Conservation (phyloP, 2,329 filamentous ascomycete genomes). For the Aspergillus sp. region DNA sequence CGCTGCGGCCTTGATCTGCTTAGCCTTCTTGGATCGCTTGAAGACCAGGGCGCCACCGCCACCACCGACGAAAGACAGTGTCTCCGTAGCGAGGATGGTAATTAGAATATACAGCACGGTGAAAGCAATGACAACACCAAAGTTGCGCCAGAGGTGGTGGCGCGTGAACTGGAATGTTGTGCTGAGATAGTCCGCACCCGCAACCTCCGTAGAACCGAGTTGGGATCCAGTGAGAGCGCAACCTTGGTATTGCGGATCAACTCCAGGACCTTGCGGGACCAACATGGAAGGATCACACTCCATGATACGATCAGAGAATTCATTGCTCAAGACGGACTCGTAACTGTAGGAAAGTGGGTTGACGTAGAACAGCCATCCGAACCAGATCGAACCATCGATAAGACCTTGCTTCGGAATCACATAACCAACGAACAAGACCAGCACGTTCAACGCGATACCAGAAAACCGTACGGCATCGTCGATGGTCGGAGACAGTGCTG, state of each 20-base stretch:
- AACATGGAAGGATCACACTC: constrained; percentile 60
- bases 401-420: constrained; percentile 66
- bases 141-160: constrained; percentile 68
- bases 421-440: constrained; percentile 66
- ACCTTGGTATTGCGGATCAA: constrained; percentile 59
- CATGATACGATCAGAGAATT: constrained; percentile 60
- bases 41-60: constrained; percentile 67
- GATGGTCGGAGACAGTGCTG: constrained; percentile 62
- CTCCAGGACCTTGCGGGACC: constrained; percentile 59
- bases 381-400: constrained; percentile 62
- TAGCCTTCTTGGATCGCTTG: constrained; percentile 65
- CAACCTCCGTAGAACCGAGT: constrained; percentile 51
- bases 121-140: constrained; percentile 40
- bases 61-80: constrained; percentile 63
- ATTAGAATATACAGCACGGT: constrained; percentile 36
- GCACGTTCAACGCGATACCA: constrained; percentile 60
- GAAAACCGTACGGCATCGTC: constrained; percentile 66
- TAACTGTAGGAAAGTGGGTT: constrained; percentile 62
- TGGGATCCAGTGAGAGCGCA: constrained; percentile 61
- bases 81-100: constrained; percentile 60
- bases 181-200: constrained; percentile 56
- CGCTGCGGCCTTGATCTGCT: constrained; percentile 51
- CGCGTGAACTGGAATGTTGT: constrained; percentile 73
- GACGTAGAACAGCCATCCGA: constrained; percentile 61
- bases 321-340: constrained; percentile 67